Base-by-base conservation (phyloP, 2,329 filamentous ascomycete genomes). In the Diaporthe vaccinii region DNA sequence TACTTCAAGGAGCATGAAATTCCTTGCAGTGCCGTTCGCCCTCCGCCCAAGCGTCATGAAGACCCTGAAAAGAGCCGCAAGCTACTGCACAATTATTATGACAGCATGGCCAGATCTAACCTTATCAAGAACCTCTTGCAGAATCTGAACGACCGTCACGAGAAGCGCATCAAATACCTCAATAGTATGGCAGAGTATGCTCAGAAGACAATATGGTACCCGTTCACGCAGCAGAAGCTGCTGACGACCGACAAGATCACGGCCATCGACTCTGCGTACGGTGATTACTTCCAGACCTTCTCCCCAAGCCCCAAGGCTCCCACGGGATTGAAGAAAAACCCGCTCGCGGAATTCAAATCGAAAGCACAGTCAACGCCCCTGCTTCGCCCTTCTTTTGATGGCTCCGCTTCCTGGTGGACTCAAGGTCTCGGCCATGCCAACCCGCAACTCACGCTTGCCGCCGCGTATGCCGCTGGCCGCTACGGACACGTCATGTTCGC, bases 401-500 rank as follows among this genome's bases (percentile, higher is more conserved):
- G 93, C 3, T 97, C 94, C 0, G 94, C 94, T 1, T 96, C 94
- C 0, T 97, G 95, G 95, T 97, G 95, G 95, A 97, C 95, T 0
- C 95, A 97, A 83, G 95, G 95, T 2, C 88, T 97, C 0, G 95
- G 95, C 1, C 95, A 97, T 78, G 93, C 92, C 8, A 95, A 94
- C 78, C 90, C 94, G 0, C 85, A 88, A 0, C 86, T 97, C 1
- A 90, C 94, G 0, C 88, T 97, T 2, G 91, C 93, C 0, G 94
- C 94, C 2, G 93, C 95, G 0, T 93, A 97, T 80, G 94, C 95
- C 0, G 94, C 95, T 1, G 94, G 95, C 10, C 89, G 94, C 39
- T 97, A 97, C 80, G 95, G 95, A 0, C 95, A 97, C 82, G 93
- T 97, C 78, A 97, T 97, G 93, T 97, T 97, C 80, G 93, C 94